phyloP scores from a whole-genome alignment of 495 filamentous ascomycete species.

The Lasiosphaeria hispida region DNA sequence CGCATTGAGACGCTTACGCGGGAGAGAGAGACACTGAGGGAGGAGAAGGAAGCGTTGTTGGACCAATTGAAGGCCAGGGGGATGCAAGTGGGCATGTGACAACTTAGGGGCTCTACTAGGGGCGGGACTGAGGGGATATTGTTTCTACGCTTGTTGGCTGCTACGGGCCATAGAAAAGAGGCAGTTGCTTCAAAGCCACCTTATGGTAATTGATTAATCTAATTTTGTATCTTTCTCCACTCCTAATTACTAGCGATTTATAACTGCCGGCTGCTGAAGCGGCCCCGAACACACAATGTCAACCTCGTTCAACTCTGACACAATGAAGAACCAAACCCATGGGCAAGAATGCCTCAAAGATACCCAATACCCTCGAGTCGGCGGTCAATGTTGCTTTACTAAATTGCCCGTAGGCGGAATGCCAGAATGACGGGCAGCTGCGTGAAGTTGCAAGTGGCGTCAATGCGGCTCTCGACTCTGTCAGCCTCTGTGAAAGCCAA shows the following conservation, averaged over 20 bases:
- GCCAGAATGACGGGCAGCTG: constrained; percentile 38
- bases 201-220: no score
- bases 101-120: not conserved
- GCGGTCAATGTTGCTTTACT: not conserved
- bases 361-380: not conserved
- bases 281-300: no score
- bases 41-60: constrained; percentile 14
- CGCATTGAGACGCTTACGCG: constrained; percentile 13
- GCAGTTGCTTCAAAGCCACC: no score
- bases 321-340: no score
- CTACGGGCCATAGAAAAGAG: no score
- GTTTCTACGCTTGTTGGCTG: no score
- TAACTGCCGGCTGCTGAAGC: no score
- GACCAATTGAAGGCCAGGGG: constrained; percentile 1
- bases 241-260: no score
- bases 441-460: constrained; percentile 34
- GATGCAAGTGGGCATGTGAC: not conserved
- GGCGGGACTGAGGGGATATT: no score
- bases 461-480: constrained; percentile 16
- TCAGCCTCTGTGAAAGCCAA: constrained; percentile 35
- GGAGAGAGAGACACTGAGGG: constrained; percentile 16
- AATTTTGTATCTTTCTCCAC: no score
- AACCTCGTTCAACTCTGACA: no score
- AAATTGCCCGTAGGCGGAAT: constrained; percentile 30
- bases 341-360: not conserved